Evolutionary conservation across 805 yeast species (phyloP).

Genomic region (Cyberlindnera xylosilytica): DNA sequence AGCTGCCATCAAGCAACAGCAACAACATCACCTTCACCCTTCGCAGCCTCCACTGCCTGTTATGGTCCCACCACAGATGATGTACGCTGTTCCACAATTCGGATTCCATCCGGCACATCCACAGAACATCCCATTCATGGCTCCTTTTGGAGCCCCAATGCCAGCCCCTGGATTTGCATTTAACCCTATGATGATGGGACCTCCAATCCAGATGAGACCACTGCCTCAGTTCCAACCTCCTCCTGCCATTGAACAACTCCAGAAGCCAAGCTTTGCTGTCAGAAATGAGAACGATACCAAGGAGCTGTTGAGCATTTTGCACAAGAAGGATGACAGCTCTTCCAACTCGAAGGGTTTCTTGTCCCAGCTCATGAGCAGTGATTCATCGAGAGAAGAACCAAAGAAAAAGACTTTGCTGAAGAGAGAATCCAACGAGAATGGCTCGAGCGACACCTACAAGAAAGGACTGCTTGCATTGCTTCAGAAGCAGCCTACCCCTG

Average conservation of each 20-base stretch:
- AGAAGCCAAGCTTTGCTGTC: constrained; percentile 34
- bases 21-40: constrained; percentile 15
- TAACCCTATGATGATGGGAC: constrained; percentile 13
- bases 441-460: constrained; percentile 15
- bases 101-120: constrained; percentile 22
- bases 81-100: constrained; percentile 14
- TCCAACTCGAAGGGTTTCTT: constrained; percentile 15
- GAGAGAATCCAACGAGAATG: neutral
- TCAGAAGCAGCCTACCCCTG: constrained; percentile 14
- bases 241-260: constrained; percentile 39
- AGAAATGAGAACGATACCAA: constrained; percentile 35
- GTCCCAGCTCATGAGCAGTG: constrained; percentile 14
- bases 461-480: constrained; percentile 21
- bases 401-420: constrained; percentile 9
- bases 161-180: constrained; percentile 10
- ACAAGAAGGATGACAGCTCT: constrained; percentile 24
- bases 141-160: constrained; percentile 23
- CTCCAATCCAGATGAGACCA: constrained; percentile 14
- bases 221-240: constrained; percentile 25
- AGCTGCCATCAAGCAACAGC: constrained; percentile 34
- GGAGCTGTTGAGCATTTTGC: constrained; percentile 43
- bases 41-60: constrained; percentile 5
- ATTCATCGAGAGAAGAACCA: neutral
- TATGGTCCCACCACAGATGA: constrained; percentile 12
- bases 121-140: constrained; percentile 21